phyloP scores from a whole-genome alignment of 345 rosid genomes.

The Laguncularia racemosa region DNA sequence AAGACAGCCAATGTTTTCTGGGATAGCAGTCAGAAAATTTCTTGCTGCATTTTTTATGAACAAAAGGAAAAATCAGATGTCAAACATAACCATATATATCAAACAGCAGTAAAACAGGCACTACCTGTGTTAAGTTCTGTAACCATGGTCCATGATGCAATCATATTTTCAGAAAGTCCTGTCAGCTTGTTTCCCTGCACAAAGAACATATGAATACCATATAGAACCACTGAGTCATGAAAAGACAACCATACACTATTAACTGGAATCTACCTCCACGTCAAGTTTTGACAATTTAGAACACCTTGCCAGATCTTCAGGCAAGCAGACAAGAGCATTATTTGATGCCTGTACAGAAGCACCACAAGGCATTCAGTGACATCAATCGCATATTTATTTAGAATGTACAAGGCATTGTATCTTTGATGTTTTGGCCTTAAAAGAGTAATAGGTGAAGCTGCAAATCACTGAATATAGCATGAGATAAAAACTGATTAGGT shows the following conservation, averaged over 20 bases:
- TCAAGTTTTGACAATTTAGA: slow-evolving; percentile 66
- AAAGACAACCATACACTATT: too few species aligned
- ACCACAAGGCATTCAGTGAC: background rate
- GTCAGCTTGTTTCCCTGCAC: slow-evolving; percentile 80
- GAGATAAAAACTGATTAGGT: too few species aligned
- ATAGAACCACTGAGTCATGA: background rate
- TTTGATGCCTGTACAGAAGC: slow-evolving; percentile 58
- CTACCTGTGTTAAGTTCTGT: slow-evolving; percentile 83
- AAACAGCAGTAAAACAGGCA: slow-evolving; percentile 1
- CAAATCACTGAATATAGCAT: too few species aligned
- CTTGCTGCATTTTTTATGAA: slow-evolving; percentile 39
- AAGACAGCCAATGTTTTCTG: slow-evolving; percentile 70
- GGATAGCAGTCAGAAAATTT: slow-evolving; percentile 60
- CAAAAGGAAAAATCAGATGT: background rate
- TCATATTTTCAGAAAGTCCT: slow-evolving; percentile 40
- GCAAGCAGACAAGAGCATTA: slow-evolving; percentile 53
- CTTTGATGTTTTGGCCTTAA: too few species aligned
- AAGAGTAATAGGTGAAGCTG: too few species aligned
- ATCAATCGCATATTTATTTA: too few species aligned
- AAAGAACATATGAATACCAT: slow-evolving; percentile 3
- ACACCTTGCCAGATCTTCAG: slow-evolving; percentile 67
- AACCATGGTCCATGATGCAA: slow-evolving; percentile 70
- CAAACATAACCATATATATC: background rate
- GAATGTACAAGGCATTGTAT: too few species aligned
- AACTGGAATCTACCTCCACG: slow-evolving; percentile 52